Evolutionary conservation across 2,329 filamentous ascomycete species (phyloP).

Genomic region (Clathrospora elynae): DNA sequence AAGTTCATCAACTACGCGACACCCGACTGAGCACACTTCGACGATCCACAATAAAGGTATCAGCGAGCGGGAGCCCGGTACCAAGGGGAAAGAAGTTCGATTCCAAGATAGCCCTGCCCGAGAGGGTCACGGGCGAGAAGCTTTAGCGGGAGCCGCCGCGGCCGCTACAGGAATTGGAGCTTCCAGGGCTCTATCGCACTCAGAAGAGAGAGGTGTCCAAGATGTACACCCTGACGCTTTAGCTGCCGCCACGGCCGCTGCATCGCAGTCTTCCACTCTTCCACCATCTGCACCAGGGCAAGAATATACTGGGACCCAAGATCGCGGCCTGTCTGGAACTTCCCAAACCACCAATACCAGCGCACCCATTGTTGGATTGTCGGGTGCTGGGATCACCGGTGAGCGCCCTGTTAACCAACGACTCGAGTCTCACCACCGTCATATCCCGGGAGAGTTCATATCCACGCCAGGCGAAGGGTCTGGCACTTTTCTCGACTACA

Average conservation of each 20-base stretch:
- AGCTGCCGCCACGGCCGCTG: conserved; percentile 22
- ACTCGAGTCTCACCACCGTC: conserved; percentile 43
- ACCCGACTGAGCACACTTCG: conserved; percentile 11
- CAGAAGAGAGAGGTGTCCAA: conserved; percentile 11
- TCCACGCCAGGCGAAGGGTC: conserved; percentile 38
- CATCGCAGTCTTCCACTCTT: conserved; percentile 10
- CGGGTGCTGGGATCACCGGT: background rate
- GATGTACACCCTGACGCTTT: conserved; percentile 25
- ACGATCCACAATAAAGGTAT: conserved; percentile 6
- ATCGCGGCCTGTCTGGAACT: conserved; percentile 23
- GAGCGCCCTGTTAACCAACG: conserved; percentile 28
- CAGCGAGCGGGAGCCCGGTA: conserved; percentile 21
- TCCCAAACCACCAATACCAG: conserved; percentile 2
- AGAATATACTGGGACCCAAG: conserved; percentile 22
- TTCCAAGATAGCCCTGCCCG: conserved; percentile 13
- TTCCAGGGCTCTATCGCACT: conserved; percentile 15
- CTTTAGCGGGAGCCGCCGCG: conserved; percentile 39
- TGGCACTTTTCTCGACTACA: conserved; percentile 29
- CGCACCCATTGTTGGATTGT: conserved; percentile 1
- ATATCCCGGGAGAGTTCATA: conserved; percentile 44
- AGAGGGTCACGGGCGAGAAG: conserved; percentile 30
- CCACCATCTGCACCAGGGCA: conserved; percentile 14
- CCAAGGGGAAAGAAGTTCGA: conserved; percentile 25
- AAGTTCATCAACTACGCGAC: conserved; percentile 9
- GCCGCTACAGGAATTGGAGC: conserved; percentile 31